A percentile compares a stretch with the other conserved stretches of the same genome.
These are phyloP conservation scores for Ceratocystis huliohia DNA, from an alignment of 2,329 filamentous ascomycete species.

Conservation along the genomic window DNA sequence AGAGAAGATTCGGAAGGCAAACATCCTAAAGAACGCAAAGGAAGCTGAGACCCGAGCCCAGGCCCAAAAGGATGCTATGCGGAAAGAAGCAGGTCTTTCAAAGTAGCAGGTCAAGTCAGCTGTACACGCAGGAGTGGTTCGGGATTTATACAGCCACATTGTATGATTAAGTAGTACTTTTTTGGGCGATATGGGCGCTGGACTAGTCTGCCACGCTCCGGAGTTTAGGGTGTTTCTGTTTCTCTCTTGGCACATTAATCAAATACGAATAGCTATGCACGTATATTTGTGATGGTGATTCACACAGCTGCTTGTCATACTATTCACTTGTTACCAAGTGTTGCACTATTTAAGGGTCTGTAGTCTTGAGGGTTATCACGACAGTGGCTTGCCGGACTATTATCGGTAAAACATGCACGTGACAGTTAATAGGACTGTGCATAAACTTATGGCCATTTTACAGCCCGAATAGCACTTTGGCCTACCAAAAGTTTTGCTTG, in stretches of 20 bases:
- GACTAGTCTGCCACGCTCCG: neutral
- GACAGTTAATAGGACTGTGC: neutral
- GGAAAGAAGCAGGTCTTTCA: constrained; percentile 36
- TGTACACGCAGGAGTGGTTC: neutral
- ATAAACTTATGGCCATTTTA: neutral
- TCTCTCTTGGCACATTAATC: neutral
- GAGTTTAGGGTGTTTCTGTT: constrained; percentile 2
- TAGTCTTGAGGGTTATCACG: neutral
- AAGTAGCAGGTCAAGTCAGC: constrained; percentile 23
- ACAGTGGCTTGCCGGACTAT: neutral
- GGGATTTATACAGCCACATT: neutral
- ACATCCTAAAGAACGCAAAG: constrained; percentile 28
- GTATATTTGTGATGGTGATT: no score
- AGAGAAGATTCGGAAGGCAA: constrained; percentile 32
- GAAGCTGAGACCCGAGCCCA: constrained; percentile 33
- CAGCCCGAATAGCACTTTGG: constrained; percentile 2
- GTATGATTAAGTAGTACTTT: constrained; percentile 7
- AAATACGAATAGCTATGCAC: neutral
- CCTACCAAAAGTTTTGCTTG: constrained; percentile 6
- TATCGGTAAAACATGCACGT: constrained; percentile 12
- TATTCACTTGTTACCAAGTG: no score
- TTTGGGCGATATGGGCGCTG: neutral
- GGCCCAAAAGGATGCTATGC: constrained; percentile 37
- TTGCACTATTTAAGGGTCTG: neutral
- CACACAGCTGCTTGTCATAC: neutral